These are phyloP conservation scores for Lepiota venenata DNA, from an alignment of 768 basidiomycete species.

Conservation along the genomic window DNA sequence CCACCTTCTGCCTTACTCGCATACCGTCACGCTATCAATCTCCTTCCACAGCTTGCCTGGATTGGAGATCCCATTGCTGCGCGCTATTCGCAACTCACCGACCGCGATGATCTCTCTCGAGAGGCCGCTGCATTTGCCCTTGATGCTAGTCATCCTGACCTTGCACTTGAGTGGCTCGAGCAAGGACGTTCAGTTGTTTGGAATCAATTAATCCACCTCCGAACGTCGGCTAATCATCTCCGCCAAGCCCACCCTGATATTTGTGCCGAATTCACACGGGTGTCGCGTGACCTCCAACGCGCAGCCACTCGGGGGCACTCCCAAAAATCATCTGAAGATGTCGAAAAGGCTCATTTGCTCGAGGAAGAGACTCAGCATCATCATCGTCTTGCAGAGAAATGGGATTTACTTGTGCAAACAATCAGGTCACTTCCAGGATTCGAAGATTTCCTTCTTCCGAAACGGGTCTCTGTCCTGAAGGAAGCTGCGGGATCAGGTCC, in stretches of 20 bases:
- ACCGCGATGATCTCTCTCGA: not conserved
- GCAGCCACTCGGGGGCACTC: too few relatives aligned
- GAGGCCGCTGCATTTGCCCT: not conserved
- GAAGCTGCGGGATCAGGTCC: conserved; percentile 13
- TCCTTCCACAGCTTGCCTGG: too few relatives aligned
- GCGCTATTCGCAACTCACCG: not conserved
- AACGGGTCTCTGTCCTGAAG: conserved; percentile 2
- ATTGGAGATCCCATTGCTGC: too few relatives aligned
- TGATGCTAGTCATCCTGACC: not conserved
- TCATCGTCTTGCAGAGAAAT: conserved; percentile 16
- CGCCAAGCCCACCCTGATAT: not conserved
- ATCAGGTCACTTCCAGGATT: conserved; percentile 16
- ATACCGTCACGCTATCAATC: too few relatives aligned
- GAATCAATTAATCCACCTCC: conserved; percentile 7
- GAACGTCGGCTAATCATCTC: conserved; percentile 16
- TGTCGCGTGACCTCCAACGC: too few relatives aligned
- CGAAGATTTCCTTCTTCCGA: conserved; percentile 19
- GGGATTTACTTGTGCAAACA: conserved; percentile 15
- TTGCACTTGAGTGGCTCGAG: not conserved
- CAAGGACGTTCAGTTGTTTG: not conserved
- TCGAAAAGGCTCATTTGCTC: not conserved
- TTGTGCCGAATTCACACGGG: too few relatives aligned
- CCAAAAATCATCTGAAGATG: too few relatives aligned
- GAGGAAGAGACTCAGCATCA: conserved; percentile 16
- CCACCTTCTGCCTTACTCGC: too few relatives aligned